phyloP scores from a whole-genome alignment of 2,329 filamentous ascomycete genomes.

The Trichoderma afroharzianum region DNA sequence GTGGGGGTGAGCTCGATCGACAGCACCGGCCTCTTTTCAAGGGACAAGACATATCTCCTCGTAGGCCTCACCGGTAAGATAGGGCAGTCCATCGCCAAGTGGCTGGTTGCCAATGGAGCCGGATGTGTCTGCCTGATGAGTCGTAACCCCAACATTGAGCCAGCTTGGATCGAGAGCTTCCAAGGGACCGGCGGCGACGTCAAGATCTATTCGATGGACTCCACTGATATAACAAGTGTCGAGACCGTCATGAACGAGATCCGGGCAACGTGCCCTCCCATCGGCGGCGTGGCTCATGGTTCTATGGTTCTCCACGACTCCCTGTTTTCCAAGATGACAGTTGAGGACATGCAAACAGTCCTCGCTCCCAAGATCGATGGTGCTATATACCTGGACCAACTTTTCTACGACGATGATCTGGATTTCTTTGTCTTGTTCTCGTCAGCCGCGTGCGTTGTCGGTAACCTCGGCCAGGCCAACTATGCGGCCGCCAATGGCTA shows the following conservation, averaged over 20 bases:
- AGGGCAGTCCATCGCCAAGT: constrained; percentile 37
- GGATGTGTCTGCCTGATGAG: constrained; percentile 37
- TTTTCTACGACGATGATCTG: no score
- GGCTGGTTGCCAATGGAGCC: constrained; percentile 39
- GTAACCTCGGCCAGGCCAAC: constrained; percentile 38
- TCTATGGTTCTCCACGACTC: constrained; percentile 43
- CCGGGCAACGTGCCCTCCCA: constrained; percentile 26
- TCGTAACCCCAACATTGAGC: constrained; percentile 32
- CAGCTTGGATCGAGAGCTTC: constrained; percentile 16
- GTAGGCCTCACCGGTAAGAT: constrained; percentile 33
- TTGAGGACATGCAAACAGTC: constrained; percentile 24
- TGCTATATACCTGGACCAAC: no score
- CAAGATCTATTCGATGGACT: no score
- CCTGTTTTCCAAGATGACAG: constrained; percentile 28
- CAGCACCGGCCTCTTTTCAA: no score
- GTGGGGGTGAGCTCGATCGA: no score
- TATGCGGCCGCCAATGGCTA: constrained; percentile 46
- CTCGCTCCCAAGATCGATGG: constrained; percentile 33
- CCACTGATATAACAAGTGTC: no score
- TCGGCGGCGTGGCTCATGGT: constrained; percentile 41
- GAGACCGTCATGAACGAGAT: no score
- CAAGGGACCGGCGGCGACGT: no score
- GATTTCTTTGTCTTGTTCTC: constrained; percentile 33
- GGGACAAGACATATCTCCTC: constrained; percentile 17
- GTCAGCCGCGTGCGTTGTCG: constrained; percentile 28